A percentile compares a stretch with the other conserved stretches of the same genome.
Evolutionary conservation across 371 early-diverging fungal species (phyloP).

Genomic region (Rhizopus arrhizus): DNA sequence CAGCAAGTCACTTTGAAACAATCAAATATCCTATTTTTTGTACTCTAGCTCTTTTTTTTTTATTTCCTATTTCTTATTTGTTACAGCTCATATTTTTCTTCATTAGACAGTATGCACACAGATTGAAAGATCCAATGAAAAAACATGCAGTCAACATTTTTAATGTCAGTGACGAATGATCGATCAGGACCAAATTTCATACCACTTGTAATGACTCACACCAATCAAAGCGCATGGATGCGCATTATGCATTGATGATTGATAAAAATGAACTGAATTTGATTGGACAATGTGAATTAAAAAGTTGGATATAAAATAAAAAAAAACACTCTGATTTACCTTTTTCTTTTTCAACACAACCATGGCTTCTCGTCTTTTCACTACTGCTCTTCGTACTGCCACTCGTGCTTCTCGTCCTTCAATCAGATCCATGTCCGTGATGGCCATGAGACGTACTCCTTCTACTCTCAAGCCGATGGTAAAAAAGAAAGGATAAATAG

Average conservation of each 20-base stretch:
- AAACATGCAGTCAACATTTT: not conserved
- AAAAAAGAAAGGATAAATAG: conserved; percentile 8
- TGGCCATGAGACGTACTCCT: conserved; percentile 21
- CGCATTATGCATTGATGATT: conserved; percentile 34
- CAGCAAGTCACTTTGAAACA: too few species aligned
- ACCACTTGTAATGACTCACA: conserved; percentile 48
- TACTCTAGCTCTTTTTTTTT: too few species aligned
- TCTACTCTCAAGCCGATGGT: conserved; percentile 42
- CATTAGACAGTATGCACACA: too few species aligned
- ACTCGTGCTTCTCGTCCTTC: conserved; percentile 42
- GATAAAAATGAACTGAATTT: conserved; percentile 19
- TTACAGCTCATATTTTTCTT: too few species aligned
- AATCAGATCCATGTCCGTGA: conserved; percentile 27
- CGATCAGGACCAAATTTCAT: not conserved
- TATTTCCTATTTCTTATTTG: too few species aligned
- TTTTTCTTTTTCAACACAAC: conserved; percentile 10
- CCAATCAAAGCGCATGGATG: conserved; percentile 37
- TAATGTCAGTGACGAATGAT: conserved; percentile 3
- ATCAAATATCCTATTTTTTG: too few species aligned
- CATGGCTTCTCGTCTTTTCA: conserved; percentile 47
- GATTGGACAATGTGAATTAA: conserved; percentile 22
- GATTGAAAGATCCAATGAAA: too few species aligned
- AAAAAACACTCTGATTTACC: conserved; percentile 7
- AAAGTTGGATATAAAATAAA: too few species aligned
- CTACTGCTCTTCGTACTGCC: conserved; percentile 48